Evolutionary conservation across 352 stramenopile genomes (phyloP), one percentile per base, ranked within the genome.

Genomic region (Saprolegnia parasitica): DNA sequence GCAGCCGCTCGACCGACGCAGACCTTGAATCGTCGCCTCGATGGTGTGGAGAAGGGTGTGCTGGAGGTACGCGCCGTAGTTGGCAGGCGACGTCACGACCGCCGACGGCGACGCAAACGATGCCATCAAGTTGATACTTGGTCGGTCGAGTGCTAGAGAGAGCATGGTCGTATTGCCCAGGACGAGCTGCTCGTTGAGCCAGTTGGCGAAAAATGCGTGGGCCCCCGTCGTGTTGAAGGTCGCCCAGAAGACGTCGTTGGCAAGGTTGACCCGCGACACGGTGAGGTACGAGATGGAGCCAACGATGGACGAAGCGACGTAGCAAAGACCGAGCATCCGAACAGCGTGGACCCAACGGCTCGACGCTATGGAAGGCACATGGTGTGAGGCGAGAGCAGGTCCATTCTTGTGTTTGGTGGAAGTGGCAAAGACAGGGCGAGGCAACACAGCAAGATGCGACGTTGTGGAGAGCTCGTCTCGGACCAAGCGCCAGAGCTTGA

Each of bases 231-330:
- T 63, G 39, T 63, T 63, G 18, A 63, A 63, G 11, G 32, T 45
- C 1, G 32, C 39, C 56, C 56, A 63, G n/a, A 63, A 45, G 20
- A 63, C 8, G 56, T 63, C 56, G 21, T 63, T 63, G 20, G 56
- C 15, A 4, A 63, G 49, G 18, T 45, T 63, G 21, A 63, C 39
- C 10, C 10, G 20, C 5, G 18, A 26, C 1, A 63, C 4, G 1
- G 55, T 18, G 56, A 63, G 56, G 39, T 63, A 63, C 1, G 56
- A 63, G 16, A 63, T n/a, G 10, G 11, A 40, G 15, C 56, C 56
- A 45, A 45, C 56, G 24, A 63, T 37, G 1, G 56, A 15, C 1
- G 10, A 29, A 45, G 21, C 49, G 1, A 29, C 21, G 23, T 56
- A 56, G 13, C 42, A 15, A 10, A 49, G 42, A n/a, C 42, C 42